Percentiles rank a stretch among this genome's conserved stretches.
phyloP scores from a whole-genome alignment of 2,329 filamentous ascomycete species.

The Cercospora beticola region DNA sequence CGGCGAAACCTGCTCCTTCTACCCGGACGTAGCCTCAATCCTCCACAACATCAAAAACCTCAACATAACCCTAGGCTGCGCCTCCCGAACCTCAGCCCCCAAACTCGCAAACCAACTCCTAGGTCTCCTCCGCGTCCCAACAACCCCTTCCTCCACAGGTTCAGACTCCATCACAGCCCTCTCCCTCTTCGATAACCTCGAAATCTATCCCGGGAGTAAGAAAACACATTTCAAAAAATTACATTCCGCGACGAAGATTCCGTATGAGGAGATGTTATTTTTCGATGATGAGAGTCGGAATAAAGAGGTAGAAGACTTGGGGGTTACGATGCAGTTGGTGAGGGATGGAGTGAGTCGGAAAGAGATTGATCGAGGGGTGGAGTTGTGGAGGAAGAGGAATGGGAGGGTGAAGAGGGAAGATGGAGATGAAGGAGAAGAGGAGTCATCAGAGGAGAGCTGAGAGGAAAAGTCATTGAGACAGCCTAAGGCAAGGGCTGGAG shows the following conservation, averaged over 20 bases:
- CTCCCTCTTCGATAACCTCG: constrained; percentile 45
- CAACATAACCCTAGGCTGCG: constrained; percentile 65
- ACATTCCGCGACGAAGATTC: constrained; percentile 67
- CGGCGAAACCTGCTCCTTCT: constrained; percentile 50
- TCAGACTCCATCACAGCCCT: constrained; percentile 37
- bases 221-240: constrained; percentile 79
- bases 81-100: constrained; percentile 77
- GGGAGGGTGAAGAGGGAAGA: constrained; percentile 43
- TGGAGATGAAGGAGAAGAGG: not conserved
- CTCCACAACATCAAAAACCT: constrained; percentile 59
- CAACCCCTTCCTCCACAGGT: constrained; percentile 41
- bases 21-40: constrained; percentile 46
- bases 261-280: constrained; percentile 85
- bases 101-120: constrained; percentile 79
- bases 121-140: constrained; percentile 66
- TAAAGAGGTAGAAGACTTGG: constrained; percentile 73
- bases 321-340: constrained; percentile 82
- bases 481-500: not conserved
- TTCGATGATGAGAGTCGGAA: constrained; percentile 93
- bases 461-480: not conserved
- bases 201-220: constrained; percentile 75
- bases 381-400: constrained; percentile 75
- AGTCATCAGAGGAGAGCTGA: not conserved
- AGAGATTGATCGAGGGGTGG: constrained; percentile 77
- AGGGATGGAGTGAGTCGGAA: constrained; percentile 72